Evolutionary conservation across 805 yeast species (phyloP).

Genomic region (Hanseniaspora guilliermondii): DNA sequence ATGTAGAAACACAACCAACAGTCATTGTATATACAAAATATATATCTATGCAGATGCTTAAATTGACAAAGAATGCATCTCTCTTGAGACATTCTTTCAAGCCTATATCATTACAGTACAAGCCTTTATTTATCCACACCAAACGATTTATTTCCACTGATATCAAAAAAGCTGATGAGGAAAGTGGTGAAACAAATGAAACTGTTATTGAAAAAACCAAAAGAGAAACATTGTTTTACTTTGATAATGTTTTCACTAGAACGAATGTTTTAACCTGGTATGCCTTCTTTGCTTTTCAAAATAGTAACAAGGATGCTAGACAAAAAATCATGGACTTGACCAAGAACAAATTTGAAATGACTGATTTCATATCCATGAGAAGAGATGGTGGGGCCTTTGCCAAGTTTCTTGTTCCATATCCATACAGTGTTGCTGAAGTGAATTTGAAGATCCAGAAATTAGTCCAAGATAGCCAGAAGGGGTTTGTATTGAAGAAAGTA

Average conservation of each 20-base stretch:
- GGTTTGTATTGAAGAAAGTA: conserved; percentile 36
- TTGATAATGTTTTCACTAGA: conserved; percentile 43
- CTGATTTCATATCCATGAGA: conserved; percentile 53
- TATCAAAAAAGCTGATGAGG: conserved; percentile 34
- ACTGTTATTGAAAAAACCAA: conserved; percentile 41
- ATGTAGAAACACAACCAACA: too few species aligned
- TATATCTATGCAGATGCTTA: too few species aligned
- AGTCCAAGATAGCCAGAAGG: conserved; percentile 27
- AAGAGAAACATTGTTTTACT: conserved; percentile 42
- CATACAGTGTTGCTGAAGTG: conserved; percentile 38
- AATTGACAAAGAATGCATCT: neutral
- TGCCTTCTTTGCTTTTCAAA: conserved; percentile 28
- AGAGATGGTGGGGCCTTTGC: conserved; percentile 94
- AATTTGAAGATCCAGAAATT: conserved; percentile 36
- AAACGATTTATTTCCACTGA: conserved; percentile 30
- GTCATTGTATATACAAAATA: too few species aligned
- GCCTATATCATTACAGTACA: neutral
- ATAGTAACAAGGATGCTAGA: conserved; percentile 31
- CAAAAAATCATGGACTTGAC: conserved; percentile 32
- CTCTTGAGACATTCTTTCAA: neutral
- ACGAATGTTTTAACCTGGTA: conserved; percentile 36
- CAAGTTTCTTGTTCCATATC: conserved; percentile 50
- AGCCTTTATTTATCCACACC: neutral
- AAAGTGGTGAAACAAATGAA: conserved; percentile 43
- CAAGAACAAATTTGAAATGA: conserved; percentile 34